These are phyloP conservation scores for Cladosporium sphaerospermum DNA, from an alignment of 2,329 filamentous ascomycete genomes.

Conservation along the genomic window DNA sequence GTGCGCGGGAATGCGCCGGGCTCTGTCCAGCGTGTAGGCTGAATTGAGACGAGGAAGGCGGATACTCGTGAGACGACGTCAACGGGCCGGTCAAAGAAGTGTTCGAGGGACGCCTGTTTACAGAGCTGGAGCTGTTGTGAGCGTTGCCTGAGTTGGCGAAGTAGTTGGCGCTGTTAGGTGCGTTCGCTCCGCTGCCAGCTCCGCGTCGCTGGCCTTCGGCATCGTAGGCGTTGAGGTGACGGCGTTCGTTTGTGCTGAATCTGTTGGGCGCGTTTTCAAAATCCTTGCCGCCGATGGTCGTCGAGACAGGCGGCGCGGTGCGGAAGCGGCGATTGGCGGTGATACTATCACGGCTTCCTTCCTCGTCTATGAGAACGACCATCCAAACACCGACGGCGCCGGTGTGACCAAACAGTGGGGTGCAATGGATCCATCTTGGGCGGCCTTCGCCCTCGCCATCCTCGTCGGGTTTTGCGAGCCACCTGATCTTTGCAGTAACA, in stretches of 20 bases:
- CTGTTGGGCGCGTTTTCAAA: conserved; percentile 10
- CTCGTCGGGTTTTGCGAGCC: conserved; percentile 48
- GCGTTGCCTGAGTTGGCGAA: not conserved
- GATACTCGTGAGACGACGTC: conserved; percentile 7
- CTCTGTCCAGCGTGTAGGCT: conserved; percentile 10
- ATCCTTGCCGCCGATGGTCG: conserved; percentile 29
- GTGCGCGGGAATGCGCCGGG: not conserved
- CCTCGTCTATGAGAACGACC: conserved; percentile 65
- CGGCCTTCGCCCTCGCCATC: conserved; percentile 49
- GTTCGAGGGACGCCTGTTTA: not conserved
- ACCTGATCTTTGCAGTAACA: conserved; percentile 68
- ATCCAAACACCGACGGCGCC: conserved; percentile 72
- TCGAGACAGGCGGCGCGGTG: conserved; percentile 31
- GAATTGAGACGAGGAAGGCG: conserved; percentile 6
- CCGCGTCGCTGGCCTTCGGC: conserved; percentile 3
- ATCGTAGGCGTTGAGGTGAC: conserved; percentile 9
- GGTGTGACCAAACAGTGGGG: conserved; percentile 61
- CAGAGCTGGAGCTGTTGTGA: not conserved
- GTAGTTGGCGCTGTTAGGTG: conserved; percentile 9
- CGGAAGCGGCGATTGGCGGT: conserved; percentile 25
- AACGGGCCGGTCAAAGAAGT: not conserved
- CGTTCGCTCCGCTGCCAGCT: conserved; percentile 1
- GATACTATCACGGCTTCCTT: conserved; percentile 21
- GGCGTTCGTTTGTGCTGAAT: not conserved
- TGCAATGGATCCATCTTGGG: conserved; percentile 70